Evolutionary conservation across 495 filamentous ascomycete species (phyloP).

Genomic region (Geoglossum glabrum): DNA sequence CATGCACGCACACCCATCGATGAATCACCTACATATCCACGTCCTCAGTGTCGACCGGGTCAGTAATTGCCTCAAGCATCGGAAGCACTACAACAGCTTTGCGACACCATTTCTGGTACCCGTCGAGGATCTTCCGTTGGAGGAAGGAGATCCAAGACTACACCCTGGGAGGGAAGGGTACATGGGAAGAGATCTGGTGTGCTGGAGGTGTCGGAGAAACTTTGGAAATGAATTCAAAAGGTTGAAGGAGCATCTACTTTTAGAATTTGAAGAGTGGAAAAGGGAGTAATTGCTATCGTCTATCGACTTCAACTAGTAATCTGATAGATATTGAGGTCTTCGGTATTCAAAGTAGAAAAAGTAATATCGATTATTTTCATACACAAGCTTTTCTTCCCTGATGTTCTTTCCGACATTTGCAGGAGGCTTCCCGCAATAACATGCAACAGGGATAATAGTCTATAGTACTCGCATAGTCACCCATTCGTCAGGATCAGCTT

Average conservation of each 20-base stretch:
- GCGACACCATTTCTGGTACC: conserved; percentile 68
- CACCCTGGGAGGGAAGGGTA: conserved; percentile 33
- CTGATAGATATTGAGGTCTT: not conserved
- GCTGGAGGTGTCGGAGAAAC: conserved; percentile 65
- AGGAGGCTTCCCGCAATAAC: not conserved
- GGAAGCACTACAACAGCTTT: conserved; percentile 88
- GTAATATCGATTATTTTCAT: not conserved
- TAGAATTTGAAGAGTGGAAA: conserved; percentile 72
- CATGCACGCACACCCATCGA: conserved; percentile 70
- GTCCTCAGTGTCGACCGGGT: conserved; percentile 56
- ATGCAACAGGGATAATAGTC: not conserved
- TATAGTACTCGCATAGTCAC: not conserved
- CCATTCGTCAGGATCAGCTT: conserved; percentile 1
- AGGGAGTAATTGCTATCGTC: conserved; percentile 25
- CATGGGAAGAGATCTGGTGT: conserved; percentile 41
- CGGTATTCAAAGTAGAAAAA: not conserved
- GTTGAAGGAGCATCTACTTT: conserved; percentile 61
- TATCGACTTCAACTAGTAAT: not conserved
- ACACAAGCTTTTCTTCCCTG: not conserved
- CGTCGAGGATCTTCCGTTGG: conserved; percentile 65
- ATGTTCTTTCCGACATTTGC: not conserved
- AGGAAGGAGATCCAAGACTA: conserved; percentile 35
- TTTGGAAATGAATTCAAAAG: conserved; percentile 52
- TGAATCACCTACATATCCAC: conserved; percentile 87
- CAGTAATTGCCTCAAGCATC: conserved; percentile 49